These are phyloP conservation scores for Exophiala bonariae DNA, from an alignment of 2,329 filamentous ascomycete species.

Conservation along the genomic window DNA sequence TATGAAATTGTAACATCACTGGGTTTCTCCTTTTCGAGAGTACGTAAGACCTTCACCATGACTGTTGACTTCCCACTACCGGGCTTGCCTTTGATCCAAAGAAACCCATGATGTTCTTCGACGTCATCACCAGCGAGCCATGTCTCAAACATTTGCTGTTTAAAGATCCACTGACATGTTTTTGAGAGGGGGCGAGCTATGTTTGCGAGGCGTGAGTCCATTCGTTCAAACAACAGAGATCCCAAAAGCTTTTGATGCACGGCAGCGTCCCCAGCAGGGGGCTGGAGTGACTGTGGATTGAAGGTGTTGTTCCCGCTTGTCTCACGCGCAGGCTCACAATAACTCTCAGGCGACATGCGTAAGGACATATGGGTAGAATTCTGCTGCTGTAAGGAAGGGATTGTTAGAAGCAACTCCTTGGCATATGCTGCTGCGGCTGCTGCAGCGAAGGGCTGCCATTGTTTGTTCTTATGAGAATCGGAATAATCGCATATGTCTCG, in stretches of 20 bases:
- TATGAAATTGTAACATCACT: slow-evolving; percentile 40
- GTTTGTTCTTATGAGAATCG: slow-evolving; percentile 25
- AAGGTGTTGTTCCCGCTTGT: too few species aligned
- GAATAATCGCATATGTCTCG: slow-evolving; percentile 25
- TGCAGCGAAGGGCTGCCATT: slow-evolving; percentile 23
- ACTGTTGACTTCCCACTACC: slow-evolving; percentile 46
- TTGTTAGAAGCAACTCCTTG: slow-evolving; percentile 3
- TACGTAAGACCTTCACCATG: slow-evolving; percentile 43
- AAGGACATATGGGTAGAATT: too few species aligned
- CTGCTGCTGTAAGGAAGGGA: neutral
- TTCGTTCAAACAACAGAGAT: slow-evolving; percentile 40
- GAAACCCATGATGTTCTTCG: slow-evolving; percentile 30
- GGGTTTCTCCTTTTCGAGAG: slow-evolving; percentile 19
- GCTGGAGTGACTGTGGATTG: too few species aligned
- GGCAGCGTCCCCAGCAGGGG: too few species aligned
- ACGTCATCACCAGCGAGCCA: slow-evolving; percentile 38
- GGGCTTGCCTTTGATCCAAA: slow-evolving; percentile 43
- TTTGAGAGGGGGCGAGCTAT: slow-evolving; percentile 39
- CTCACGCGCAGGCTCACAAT: too few species aligned
- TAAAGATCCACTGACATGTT: slow-evolving; percentile 47
- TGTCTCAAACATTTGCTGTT: slow-evolving; percentile 33
- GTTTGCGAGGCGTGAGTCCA: slow-evolving; percentile 39
- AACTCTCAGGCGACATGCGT: too few species aligned
- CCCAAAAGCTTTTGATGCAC: slow-evolving; percentile 18
- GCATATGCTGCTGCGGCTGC: slow-evolving; percentile 24